Percentiles rank a stretch among this genome's conserved stretches.
These are phyloP conservation scores for Annulohypoxylon maeteangense DNA, from an alignment of 495 filamentous ascomycete genomes.

Conservation along the genomic window DNA sequence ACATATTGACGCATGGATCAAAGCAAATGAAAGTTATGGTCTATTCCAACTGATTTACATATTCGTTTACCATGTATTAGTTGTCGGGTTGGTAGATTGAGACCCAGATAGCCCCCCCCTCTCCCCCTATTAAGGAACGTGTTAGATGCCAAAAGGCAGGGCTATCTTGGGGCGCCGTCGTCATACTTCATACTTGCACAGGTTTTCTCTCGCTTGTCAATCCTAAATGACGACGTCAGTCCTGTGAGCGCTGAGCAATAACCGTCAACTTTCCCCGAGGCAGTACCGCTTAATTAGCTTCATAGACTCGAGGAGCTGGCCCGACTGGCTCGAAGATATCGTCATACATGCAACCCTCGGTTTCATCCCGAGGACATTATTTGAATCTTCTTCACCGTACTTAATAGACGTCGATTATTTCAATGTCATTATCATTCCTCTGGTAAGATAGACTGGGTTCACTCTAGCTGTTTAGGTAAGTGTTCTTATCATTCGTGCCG, in stretches of 20 bases:
- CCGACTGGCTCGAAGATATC: slow-evolving; percentile 45
- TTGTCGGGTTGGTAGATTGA: slow-evolving; percentile 34
- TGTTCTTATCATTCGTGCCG: slow-evolving; percentile 37
- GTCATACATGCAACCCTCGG: slow-evolving; percentile 50
- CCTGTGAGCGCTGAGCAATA: slow-evolving; percentile 33
- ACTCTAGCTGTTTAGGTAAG: slow-evolving; percentile 5
- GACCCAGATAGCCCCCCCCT: slow-evolving; percentile 29
- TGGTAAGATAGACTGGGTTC: slow-evolving; percentile 11
- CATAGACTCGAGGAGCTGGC: slow-evolving; percentile 38
- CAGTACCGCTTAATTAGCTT: slow-evolving; percentile 44
- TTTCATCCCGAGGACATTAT: slow-evolving; percentile 41
- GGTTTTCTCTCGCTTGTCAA: slow-evolving; percentile 31
- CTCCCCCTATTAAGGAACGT: slow-evolving; percentile 24
- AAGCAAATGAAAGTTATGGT: slow-evolving; percentile 14
- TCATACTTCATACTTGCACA: slow-evolving; percentile 44
- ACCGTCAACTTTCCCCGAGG: slow-evolving; percentile 33
- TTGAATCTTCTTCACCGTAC: slow-evolving; percentile 34
- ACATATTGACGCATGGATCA: background rate
- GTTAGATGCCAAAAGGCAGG: slow-evolving; percentile 26
- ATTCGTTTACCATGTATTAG: slow-evolving; percentile 28
- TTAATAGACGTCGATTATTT: slow-evolving; percentile 22
- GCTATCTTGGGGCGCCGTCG: slow-evolving; percentile 21
- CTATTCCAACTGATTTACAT: slow-evolving; percentile 21
- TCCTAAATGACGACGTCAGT: slow-evolving; percentile 42
- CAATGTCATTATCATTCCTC: slow-evolving; percentile 40